phyloP scores from a whole-genome alignment of 2,329 filamentous ascomycete species.

The Aschersonia sp. region DNA sequence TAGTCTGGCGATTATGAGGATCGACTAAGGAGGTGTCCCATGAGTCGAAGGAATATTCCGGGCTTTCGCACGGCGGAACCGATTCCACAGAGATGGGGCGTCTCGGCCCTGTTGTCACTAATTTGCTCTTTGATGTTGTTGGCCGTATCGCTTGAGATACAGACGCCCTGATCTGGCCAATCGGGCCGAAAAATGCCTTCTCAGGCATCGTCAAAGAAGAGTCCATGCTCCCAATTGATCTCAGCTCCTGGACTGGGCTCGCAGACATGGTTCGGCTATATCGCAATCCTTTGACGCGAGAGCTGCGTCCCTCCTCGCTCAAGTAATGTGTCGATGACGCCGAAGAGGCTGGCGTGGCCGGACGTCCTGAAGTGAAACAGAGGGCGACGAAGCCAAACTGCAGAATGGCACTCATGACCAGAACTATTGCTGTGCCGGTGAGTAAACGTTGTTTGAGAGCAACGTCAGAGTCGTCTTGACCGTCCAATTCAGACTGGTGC shows the following conservation, averaged over 20 bases:
- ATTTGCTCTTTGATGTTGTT: constrained; percentile 38
- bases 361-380: constrained; percentile 25
- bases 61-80: constrained; percentile 17
- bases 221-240: constrained; percentile 21
- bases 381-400: constrained; percentile 34
- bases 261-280: constrained; percentile 30
- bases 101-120: constrained; percentile 30
- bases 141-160: constrained; percentile 35
- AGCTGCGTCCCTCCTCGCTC: constrained; percentile 9
- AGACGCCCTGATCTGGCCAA: constrained; percentile 18
- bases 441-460: constrained; percentile 19
- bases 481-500: constrained; percentile 11
- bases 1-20: constrained; percentile 42
- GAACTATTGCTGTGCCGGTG: constrained; percentile 26
- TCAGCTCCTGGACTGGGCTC: constrained; percentile 15
- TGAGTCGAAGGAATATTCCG: constrained; percentile 54
- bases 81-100: constrained; percentile 35
- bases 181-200: constrained; percentile 11
- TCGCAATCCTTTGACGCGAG: constrained; percentile 34
- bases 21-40: constrained; percentile 63
- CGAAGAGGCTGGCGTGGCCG: constrained; percentile 6
- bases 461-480: not conserved
- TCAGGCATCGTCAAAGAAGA: constrained; percentile 27
- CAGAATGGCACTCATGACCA: constrained; percentile 28
- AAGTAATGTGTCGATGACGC: constrained; percentile 16